Evolutionary conservation across 2,329 filamentous ascomycete genomes (phyloP), one percentile per base, ranked within the genome.

Genomic region (Myriosclerotinia duriaeana): DNA sequence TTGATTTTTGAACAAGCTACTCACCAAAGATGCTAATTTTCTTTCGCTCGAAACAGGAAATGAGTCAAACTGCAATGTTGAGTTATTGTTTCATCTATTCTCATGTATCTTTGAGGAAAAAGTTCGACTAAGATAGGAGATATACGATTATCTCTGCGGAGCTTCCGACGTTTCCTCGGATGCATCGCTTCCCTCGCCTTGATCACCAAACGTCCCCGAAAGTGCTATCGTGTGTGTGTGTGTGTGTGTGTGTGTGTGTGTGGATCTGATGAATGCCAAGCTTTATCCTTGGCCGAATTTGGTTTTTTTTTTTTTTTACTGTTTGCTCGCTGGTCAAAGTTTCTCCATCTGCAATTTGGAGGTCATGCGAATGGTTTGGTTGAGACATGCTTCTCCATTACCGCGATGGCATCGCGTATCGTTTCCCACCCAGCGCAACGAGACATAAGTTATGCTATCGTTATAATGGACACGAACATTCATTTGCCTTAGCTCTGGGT

Each of bases 11-110:
- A 63, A 34, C 48, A 63, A 42, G 36, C 36, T 40, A 42, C 15
- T 42, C 11, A 40, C 7, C 11, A 63, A 42, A 53, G 12, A 53
- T 53, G 46, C 60, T 54, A 54, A 42, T 63, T 5, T 5, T 63
- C 58, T 7, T 38, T 61, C n/a, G 58, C 15, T 26, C 36, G 46
- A 61, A 40, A 38, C 36, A 15, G n/a, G 30, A 12, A 50, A 26
- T 50, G n/a, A 61, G n/a, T 44, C 44, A 50, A 61, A 61, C 14
- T 46, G 20, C 30, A 48, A 22, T 46, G 11, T 34, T 42, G 20
- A 59, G 26, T 17, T 44, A 17, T 12, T 44, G 17, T 55, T 64
- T 56, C 38, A 46, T 42, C 20, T 56, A 36, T 46, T 26, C 26
- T 44, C 7, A 22, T 50, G 20, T 34, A 22, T 60, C 14, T 60